Conservation (phyloP, 2,329 filamentous ascomycete genomes). For the Nigrospora sphaerica region DNA sequence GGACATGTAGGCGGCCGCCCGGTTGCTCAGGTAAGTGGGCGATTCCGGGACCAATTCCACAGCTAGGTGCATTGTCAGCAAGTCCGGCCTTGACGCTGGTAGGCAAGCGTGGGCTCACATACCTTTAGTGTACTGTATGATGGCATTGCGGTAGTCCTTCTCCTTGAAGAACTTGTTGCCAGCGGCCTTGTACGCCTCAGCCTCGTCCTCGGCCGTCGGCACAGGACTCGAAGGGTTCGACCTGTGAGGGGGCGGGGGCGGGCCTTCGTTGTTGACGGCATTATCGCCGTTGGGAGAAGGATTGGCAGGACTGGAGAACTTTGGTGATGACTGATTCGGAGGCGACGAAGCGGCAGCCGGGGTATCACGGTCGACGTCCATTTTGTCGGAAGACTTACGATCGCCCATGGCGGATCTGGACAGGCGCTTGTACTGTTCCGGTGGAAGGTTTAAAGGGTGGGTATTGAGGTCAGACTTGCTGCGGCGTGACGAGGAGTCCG, state of each 20-base stretch:
- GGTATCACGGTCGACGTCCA: slow-evolving; percentile 70
- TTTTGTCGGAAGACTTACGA: slow-evolving; percentile 47
- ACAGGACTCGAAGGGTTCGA: slow-evolving; percentile 54
- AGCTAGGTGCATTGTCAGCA: slow-evolving; percentile 47
- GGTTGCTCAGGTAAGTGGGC: slow-evolving; percentile 87
- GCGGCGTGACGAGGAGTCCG: slow-evolving; percentile 40
- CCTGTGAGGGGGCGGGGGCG: slow-evolving; percentile 66
- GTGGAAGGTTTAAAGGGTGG: slow-evolving; percentile 84
- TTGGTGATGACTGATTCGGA: slow-evolving; percentile 29
- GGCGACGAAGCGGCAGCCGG: slow-evolving; percentile 42
- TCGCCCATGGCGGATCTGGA: slow-evolving; percentile 60
- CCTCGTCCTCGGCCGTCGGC: slow-evolving; percentile 58
- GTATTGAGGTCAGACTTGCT: slow-evolving; percentile 59
- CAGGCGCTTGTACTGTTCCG: slow-evolving; percentile 76
- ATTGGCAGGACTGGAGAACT: slow-evolving; percentile 45
- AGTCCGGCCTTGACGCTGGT: background rate
- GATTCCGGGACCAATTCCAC: slow-evolving; percentile 82
- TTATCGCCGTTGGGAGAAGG: slow-evolving; percentile 33
- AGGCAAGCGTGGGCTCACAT: background rate
- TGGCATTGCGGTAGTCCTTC: slow-evolving; percentile 79
- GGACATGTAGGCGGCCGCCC: slow-evolving; percentile 89
- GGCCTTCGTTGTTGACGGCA: slow-evolving; percentile 32
- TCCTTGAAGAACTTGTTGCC: slow-evolving; percentile 98
- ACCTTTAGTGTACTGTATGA: slow-evolving; percentile 95
- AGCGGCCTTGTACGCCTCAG: slow-evolving; percentile 83